Evolutionary conservation across 2,329 filamentous ascomycete species (phyloP).

Genomic region (Coniochaeta ligniaria): DNA sequence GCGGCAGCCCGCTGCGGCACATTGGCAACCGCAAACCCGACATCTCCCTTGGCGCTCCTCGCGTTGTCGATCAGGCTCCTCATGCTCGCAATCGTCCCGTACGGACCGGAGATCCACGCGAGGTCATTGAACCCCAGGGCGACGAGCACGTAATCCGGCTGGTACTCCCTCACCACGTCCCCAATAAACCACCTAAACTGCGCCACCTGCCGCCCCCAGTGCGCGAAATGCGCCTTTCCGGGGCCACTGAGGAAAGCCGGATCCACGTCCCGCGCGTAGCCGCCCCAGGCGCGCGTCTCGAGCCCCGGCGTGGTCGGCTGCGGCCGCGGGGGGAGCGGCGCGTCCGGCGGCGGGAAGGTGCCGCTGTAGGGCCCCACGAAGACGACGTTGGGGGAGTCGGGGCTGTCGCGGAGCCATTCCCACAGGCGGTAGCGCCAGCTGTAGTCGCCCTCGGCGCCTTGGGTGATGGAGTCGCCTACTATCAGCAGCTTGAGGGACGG

Average conservation of each 20-base stretch:
- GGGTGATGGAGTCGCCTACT: conserved; percentile 30
- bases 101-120: conserved; percentile 17
- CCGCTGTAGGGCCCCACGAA: conserved; percentile 30
- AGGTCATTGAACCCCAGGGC: conserved; percentile 27
- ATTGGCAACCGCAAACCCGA: conserved; percentile 21
- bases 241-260: conserved; percentile 16
- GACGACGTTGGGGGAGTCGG: conserved; percentile 17
- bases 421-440: conserved; percentile 35
- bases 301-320: conserved; percentile 2
- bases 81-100: conserved; percentile 14
- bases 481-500: conserved; percentile 19
- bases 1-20: conserved; percentile 18
- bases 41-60: conserved; percentile 16
- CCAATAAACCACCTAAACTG: conserved; percentile 20
- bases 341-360: conserved; percentile 15
- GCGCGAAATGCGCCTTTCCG: conserved; percentile 20
- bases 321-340: conserved; percentile 7
- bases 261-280: conserved; percentile 21
- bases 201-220: conserved; percentile 24
- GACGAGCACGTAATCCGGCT: conserved; percentile 25
- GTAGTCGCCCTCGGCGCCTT: conserved; percentile 30
- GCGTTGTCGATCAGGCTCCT: conserved; percentile 20
- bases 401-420: conserved; percentile 27
- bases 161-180: conserved; percentile 16
- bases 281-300: conserved; percentile 13